Evolutionary conservation across 2,329 filamentous ascomycete species (phyloP), one percentile per base, ranked within the genome.

Genomic region (Eutypa lata): DNA sequence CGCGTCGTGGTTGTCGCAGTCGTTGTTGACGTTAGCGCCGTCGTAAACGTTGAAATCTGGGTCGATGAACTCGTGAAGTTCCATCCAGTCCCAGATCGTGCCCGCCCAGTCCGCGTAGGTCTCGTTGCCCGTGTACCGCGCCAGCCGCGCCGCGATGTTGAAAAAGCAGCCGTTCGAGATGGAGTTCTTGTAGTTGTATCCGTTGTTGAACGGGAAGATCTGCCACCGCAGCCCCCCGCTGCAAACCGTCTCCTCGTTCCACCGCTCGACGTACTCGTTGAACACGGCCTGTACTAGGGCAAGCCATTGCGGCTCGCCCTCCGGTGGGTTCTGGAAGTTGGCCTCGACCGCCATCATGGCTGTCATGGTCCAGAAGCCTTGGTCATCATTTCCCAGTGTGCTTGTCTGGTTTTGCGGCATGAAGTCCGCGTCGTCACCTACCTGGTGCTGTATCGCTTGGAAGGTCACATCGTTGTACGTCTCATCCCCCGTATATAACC

Each of bases 311-410:
- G 88, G 84, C 50, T 85, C 67, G 53, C 79, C 80, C 0, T 74
- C 58, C 0, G 82, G 78, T 4, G 88, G 86, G 61, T 91, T 80
- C 2, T 87, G 86, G 63, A 88, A 93, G 57, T 84, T 85, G 62
- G 86, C 82, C 71, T 95, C 90, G 37, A 88, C 87, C 2, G 90
- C 90, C 10, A 82, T 81, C 77, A 95, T 88, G 55, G 87, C 88
- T 1, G 90, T 83, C 76, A 94, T 80, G n/a, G 82, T 89, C 90
- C 90, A 95, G 71, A 94, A 93, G 6, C 88, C 86, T 68, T 90
- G 88, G 61, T 90, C 88, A 58, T 91, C 88, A 70, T 90, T 90
- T 58, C 87, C 87, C 56, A 80, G 70, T 2, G 78, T 79, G 47
- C 74, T 69, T 7, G 82, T 84, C 68, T 86, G 83, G 68, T 87